These are phyloP conservation scores for Magnaporthiopsis poae DNA, from an alignment of 2,329 filamentous ascomycete species.

Conservation along the genomic window DNA sequence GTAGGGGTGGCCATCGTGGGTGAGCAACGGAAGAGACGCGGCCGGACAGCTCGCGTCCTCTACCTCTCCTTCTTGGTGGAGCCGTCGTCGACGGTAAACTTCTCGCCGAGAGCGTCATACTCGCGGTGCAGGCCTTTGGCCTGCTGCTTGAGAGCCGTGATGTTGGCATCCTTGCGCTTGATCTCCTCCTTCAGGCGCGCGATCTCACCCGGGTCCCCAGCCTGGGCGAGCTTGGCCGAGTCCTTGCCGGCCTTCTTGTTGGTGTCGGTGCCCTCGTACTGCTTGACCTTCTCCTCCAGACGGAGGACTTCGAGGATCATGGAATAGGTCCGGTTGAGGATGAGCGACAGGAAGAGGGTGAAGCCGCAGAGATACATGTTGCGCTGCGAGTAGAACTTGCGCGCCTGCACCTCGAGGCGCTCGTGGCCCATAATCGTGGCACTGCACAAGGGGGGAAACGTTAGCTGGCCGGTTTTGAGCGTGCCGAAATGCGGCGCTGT, in stretches of 20 bases:
- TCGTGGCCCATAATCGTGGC: slow-evolving; percentile 76
- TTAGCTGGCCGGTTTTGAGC: slow-evolving; percentile 14
- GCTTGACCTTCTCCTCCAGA: slow-evolving; percentile 84
- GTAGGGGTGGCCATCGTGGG: neutral
- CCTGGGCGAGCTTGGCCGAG: slow-evolving; percentile 56
- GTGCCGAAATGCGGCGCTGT: neutral
- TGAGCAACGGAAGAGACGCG: too few relatives aligned
- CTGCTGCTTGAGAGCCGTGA: slow-evolving; percentile 88
- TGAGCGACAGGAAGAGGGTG: slow-evolving; percentile 95
- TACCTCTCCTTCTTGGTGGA: slow-evolving; percentile 43
- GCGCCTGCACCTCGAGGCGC: slow-evolving; percentile 94
- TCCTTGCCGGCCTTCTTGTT: slow-evolving; percentile 46
- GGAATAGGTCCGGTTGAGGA: slow-evolving; percentile 96
- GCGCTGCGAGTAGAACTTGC: slow-evolving; percentile 99
- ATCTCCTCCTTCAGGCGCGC: slow-evolving; percentile 60
- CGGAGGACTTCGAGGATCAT: slow-evolving; percentile 89
- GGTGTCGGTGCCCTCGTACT: slow-evolving; percentile 56
- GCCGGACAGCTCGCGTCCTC: neutral
- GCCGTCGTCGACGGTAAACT: slow-evolving; percentile 51
- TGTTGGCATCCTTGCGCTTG: slow-evolving; percentile 69
- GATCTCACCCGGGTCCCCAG: slow-evolving; percentile 68
- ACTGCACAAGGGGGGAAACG: slow-evolving; percentile 23
- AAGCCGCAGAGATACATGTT: slow-evolving; percentile 99
- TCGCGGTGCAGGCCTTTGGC: slow-evolving; percentile 70
- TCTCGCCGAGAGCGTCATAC: slow-evolving; percentile 77